phyloP scores from a whole-genome alignment of 2,329 filamentous ascomycete genomes.

The Aspergillus fumigatiaffinis region DNA sequence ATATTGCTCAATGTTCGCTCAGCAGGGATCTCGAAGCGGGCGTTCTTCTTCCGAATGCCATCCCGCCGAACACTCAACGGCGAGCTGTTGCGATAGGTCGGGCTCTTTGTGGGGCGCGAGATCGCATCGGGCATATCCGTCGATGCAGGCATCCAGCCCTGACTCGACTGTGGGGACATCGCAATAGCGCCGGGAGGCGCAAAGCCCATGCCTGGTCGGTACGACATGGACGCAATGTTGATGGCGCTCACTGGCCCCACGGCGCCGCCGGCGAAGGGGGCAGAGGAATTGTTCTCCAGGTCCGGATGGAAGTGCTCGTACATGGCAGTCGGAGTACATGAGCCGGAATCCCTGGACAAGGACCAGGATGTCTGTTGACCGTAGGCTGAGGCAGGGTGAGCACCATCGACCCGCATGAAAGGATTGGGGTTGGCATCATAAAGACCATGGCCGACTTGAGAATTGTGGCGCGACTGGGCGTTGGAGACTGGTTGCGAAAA shows the following conservation, averaged over 20 bases:
- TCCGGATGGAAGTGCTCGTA: constrained; percentile 61
- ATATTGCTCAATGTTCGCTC: constrained; percentile 94
- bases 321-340: constrained; percentile 69
- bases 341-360: constrained; percentile 61
- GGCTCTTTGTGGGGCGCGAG: constrained; percentile 59
- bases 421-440: constrained; percentile 51
- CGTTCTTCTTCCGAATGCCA: constrained; percentile 98
- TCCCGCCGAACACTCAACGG: constrained; percentile 71
- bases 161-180: constrained; percentile 60
- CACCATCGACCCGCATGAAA: constrained; percentile 60
- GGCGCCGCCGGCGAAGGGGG: constrained; percentile 41
- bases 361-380: constrained; percentile 57
- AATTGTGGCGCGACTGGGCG: constrained; percentile 38
- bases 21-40: constrained; percentile 91
- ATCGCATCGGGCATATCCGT: constrained; percentile 47
- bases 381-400: constrained; percentile 41
- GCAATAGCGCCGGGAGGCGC: constrained; percentile 47
- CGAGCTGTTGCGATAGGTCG: constrained; percentile 66
- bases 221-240: constrained; percentile 37
- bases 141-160: constrained; percentile 51
- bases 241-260: constrained; percentile 39
- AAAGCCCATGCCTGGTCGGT: constrained; percentile 50
- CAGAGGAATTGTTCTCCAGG: constrained; percentile 45
- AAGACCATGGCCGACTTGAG: constrained; percentile 45
- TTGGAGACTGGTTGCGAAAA: constrained; percentile 41